Conservation (phyloP, 257 asterid genomes). For the Galeopsis tetrahit region DNA sequence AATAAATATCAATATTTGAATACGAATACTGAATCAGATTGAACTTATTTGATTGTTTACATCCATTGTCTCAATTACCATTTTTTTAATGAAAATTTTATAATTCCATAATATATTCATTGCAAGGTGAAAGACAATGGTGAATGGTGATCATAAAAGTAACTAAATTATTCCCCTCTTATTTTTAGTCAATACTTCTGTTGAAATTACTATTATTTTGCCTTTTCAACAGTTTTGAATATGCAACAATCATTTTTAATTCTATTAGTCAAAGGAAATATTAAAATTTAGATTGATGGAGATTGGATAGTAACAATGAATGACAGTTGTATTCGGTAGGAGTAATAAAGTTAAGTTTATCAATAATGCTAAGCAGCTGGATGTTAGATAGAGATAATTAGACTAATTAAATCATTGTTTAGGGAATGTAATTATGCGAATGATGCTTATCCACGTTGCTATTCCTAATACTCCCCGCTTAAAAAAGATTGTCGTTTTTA, state of each 20-base stretch:
- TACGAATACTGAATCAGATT: too few species aligned
- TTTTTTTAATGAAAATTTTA: too few species aligned
- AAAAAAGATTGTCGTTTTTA: too few species aligned
- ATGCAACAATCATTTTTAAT: constrained; percentile 9
- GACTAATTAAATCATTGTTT: constrained; percentile 29
- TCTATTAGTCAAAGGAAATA: constrained; percentile 32
- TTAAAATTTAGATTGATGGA: constrained; percentile 24
- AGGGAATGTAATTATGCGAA: constrained; percentile 33
- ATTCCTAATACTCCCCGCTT: background rate
- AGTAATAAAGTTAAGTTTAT: constrained; percentile 5
- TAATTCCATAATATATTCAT: background rate
- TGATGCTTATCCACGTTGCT: constrained; percentile 35
- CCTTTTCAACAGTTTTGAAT: constrained; percentile 26
- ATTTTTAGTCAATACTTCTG: constrained; percentile 39
- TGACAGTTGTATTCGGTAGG: constrained; percentile 35
- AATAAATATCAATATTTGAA: too few species aligned
- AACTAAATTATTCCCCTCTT: constrained; percentile 14
- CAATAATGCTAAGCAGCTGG: constrained; percentile 47
- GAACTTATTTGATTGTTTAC: too few species aligned
- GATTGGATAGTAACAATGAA: constrained; percentile 26
- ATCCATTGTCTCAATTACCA: too few species aligned
- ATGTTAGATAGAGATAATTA: background rate
- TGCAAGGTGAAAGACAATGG: background rate
- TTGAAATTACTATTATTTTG: constrained; percentile 7
- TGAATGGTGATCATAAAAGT: background rate